Percentiles rank a stretch among this genome's conserved stretches.
Evolutionary conservation across 176 grass and related monocot species (phyloP).

Genomic region (Triticum monococcum): DNA sequence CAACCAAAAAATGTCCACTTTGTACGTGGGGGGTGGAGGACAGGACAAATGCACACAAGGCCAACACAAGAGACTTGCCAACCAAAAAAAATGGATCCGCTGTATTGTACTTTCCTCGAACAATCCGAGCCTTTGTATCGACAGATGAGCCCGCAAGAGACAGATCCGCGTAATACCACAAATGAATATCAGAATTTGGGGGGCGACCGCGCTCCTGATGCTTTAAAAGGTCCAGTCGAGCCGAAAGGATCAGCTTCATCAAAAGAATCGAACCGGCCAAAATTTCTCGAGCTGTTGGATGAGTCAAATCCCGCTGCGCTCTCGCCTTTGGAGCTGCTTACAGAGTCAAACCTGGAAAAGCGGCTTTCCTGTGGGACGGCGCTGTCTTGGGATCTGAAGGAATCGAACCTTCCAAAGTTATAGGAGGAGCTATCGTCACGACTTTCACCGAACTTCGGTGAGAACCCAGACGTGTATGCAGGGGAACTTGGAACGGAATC

Average conservation of each 20-base stretch:
- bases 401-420: slow-evolving; percentile 81
- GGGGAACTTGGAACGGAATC: slow-evolving; percentile 96
- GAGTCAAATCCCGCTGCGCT: slow-evolving; percentile 57
- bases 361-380: slow-evolving; percentile 58
- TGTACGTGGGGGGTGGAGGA: slow-evolving; percentile 17
- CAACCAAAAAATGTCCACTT: slow-evolving; percentile 21
- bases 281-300: slow-evolving; percentile 53
- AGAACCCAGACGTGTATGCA: slow-evolving; percentile 70
- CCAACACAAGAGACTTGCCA: not conserved
- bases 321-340: slow-evolving; percentile 56
- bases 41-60: slow-evolving; percentile 31
- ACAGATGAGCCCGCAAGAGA: slow-evolving; percentile 16
- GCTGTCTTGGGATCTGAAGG: slow-evolving; percentile 81
- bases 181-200: slow-evolving; percentile 52
- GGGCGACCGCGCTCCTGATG: slow-evolving; percentile 63
- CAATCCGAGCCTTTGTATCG: slow-evolving; percentile 7
- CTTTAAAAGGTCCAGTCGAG: slow-evolving; percentile 85
- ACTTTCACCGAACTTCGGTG: slow-evolving; percentile 64
- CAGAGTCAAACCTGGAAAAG: slow-evolving; percentile 83
- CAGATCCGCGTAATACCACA: not conserved
- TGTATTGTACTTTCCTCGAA: slow-evolving; percentile 11
- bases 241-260: slow-evolving; percentile 93
- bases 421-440: slow-evolving; percentile 53
- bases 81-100: slow-evolving; percentile 14
- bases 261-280: slow-evolving; percentile 90